Conservation (phyloP, 2,329 filamentous ascomycete genomes). For the Colletotrichum tabaci region DNA sequence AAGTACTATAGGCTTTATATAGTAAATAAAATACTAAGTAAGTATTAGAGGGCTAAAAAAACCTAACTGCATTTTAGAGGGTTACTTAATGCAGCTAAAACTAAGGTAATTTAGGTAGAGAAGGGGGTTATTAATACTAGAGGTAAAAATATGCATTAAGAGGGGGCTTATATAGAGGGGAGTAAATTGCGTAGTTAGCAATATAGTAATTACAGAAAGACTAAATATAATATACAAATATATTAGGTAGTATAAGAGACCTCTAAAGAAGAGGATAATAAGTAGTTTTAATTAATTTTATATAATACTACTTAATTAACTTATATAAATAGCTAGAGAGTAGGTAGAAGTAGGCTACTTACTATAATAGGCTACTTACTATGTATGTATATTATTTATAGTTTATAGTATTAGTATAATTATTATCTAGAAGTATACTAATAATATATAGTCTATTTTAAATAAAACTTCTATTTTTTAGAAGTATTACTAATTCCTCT, state of each 20-base stretch:
- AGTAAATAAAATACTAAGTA: constrained; percentile 2
- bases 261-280: background rate
- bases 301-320: background rate
- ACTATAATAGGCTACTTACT: background rate
- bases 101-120: background rate
- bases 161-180: background rate
- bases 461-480: no score
- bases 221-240: background rate
- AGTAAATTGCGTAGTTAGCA: background rate
- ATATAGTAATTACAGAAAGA: background rate
- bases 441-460: no score
- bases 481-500: no score
- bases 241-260: constrained; percentile 5
- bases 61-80: background rate
- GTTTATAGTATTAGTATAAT: no score
- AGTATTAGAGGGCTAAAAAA: background rate
- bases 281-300: constrained; percentile 4
- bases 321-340: background rate
- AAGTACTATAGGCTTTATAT: no score
- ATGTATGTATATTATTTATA: background rate
- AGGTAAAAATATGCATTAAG: background rate
- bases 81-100: constrained; percentile 7
- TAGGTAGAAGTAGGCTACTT: background rate
- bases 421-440: no score
- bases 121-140: background rate